Conservation (phyloP, 345 rosid species). For the Eucalyptus regnans region DNA sequence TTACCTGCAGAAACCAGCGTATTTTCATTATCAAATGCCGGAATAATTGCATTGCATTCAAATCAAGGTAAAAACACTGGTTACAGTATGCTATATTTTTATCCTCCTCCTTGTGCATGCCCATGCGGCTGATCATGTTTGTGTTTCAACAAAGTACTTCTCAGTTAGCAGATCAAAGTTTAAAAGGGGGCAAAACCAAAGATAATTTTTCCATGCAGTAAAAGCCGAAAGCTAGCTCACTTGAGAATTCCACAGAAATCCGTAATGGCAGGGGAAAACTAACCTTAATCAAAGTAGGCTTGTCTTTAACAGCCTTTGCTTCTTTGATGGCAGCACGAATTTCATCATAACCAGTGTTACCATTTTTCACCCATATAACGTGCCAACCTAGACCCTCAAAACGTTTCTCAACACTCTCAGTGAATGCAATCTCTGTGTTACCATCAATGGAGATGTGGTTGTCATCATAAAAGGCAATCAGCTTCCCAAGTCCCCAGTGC, state of each 20-base stretch:
- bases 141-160: not conserved
- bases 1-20: slow-evolving; percentile 24
- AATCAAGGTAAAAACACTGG: not conserved
- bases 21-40: not conserved
- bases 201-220: not conserved
- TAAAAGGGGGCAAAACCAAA: not conserved
- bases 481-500: slow-evolving; percentile 98
- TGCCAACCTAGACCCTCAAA: slow-evolving; percentile 99
- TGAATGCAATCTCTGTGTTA: slow-evolving; percentile 94
- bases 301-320: slow-evolving; percentile 93
- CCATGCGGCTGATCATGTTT: not conserved
- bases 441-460: slow-evolving; percentile 99
- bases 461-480: slow-evolving; percentile 97
- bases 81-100: not conserved
- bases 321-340: slow-evolving; percentile 98
- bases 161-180: not conserved
- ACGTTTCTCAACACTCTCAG: slow-evolving; percentile 74
- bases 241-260: not conserved
- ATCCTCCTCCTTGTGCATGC: not conserved
- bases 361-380: slow-evolving; percentile 99
- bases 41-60: not conserved
- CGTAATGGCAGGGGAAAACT: not conserved
- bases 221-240: not conserved
- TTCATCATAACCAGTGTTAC: slow-evolving; percentile 97
- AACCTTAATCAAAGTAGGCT: slow-evolving; percentile 79